Evolutionary conservation across 192 early-diverging fungal genomes (phyloP).

Genomic region (Coemansia sp.): DNA sequence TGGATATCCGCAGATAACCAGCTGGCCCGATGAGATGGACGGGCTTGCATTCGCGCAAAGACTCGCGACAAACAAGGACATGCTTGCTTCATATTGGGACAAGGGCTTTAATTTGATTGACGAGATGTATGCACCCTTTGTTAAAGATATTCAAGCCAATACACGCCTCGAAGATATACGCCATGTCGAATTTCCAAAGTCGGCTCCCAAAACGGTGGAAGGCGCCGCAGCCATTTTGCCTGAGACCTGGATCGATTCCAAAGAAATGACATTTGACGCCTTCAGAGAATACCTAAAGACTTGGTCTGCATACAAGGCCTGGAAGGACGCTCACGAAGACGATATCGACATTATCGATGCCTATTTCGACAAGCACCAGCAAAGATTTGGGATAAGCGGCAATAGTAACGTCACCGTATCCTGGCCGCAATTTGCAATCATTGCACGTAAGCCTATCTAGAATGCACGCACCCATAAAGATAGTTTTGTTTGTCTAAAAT

Average conservation of each 20-base stretch:
- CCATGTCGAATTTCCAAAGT: slow-evolving; percentile 16
- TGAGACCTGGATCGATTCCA: slow-evolving; percentile 19
- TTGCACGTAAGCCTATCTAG: slow-evolving; percentile 13
- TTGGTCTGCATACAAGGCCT: slow-evolving; percentile 39
- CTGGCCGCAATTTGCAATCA: slow-evolving; percentile 37
- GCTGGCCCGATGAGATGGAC: slow-evolving; percentile 17
- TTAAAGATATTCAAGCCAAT: background rate
- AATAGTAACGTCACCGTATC: slow-evolving; percentile 7
- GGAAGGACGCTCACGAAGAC: slow-evolving; percentile 15
- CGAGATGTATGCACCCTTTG: slow-evolving; percentile 10
- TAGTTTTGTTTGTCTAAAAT: too few species aligned
- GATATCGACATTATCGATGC: slow-evolving; percentile 12
- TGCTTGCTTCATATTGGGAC: slow-evolving; percentile 25
- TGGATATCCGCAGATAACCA: slow-evolving; percentile 19
- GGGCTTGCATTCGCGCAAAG: slow-evolving; percentile 14
- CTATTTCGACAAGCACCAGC: slow-evolving; percentile 20
- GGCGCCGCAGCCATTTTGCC: slow-evolving; percentile 5
- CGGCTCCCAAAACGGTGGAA: background rate
- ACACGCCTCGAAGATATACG: slow-evolving; percentile 10
- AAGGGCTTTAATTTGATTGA: slow-evolving; percentile 17
- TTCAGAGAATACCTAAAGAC: slow-evolving; percentile 29
- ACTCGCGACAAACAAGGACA: slow-evolving; percentile 12
- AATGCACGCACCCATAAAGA: too few species aligned
- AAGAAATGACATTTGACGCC: slow-evolving; percentile 11
- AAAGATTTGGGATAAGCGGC: slow-evolving; percentile 1